Percentiles rank a stretch among this genome's conserved stretches.
Conservation (phyloP, 495 filamentous ascomycete genomes). For the Hypoxylon fuscum region DNA sequence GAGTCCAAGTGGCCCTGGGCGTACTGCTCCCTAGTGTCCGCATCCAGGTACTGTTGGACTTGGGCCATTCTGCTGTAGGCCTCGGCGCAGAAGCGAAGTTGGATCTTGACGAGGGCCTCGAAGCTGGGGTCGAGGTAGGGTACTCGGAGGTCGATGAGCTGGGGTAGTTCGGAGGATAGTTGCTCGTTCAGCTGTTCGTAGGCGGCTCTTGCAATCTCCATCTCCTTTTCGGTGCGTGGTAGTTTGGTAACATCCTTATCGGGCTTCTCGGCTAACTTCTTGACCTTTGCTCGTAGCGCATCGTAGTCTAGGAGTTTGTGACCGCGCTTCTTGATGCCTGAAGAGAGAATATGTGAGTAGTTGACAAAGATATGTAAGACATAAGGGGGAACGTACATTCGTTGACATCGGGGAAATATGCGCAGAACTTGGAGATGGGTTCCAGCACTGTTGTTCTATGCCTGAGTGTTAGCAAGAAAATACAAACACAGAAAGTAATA, state of each 20-base stretch:
- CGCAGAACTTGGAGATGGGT: constrained; percentile 93
- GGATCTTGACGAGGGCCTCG: constrained; percentile 98
- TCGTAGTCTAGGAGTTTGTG: constrained; percentile 99
- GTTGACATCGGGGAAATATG: constrained; percentile 99
- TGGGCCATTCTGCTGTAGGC: constrained; percentile 97
- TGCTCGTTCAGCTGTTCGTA: constrained; percentile 98
- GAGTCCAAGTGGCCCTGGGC: constrained; percentile 91
- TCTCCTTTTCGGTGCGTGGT: constrained; percentile 91
- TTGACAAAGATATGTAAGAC: not conserved
- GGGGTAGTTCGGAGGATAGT: constrained; percentile 90
- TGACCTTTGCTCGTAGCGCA: constrained; percentile 91
- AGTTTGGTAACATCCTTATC: constrained; percentile 98
- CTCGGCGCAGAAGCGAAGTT: constrained; percentile 96
- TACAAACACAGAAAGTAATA: not conserved
- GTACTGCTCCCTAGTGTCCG: constrained; percentile 96
- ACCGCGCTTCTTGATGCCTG: constrained; percentile 95
- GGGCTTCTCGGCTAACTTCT: constrained; percentile 95
- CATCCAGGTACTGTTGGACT: constrained; percentile 97
- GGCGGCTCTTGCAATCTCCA: constrained; percentile 88
- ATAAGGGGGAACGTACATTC: constrained; percentile 74
- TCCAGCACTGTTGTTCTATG: constrained; percentile 88
- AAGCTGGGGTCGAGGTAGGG: constrained; percentile 97
- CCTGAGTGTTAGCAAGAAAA: not conserved
- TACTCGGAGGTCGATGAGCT: constrained; percentile 95
- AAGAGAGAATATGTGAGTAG: constrained; percentile 15